Base-by-base conservation (phyloP, 169 alveolate genomes). In the Cryptosporidium bovis region DNA sequence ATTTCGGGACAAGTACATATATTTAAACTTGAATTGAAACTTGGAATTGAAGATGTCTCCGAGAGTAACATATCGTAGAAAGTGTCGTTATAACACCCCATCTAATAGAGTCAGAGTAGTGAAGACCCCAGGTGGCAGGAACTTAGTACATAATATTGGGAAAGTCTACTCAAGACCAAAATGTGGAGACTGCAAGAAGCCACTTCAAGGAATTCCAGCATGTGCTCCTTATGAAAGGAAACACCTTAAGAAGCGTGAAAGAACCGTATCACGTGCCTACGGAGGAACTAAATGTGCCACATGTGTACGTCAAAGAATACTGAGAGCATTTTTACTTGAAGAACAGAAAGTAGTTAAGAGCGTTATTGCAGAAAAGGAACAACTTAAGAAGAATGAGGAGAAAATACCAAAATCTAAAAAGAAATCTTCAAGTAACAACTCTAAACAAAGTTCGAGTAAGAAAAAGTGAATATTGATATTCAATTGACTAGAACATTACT, bases 281-380 rank as follows among this genome's bases (percentile, higher is more conserved):
- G 96, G 95, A 55, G 95, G 94, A 10, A 90, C 71, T 5, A 44
- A 89, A 46, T 83, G 94, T 62, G 92, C 92, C 34, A 50, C 82
- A 33, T 91, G 93, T 48, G 95, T 94, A 46, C 91, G 91, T 56
- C 90, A 65, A 55, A 93, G 98, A 83, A 95, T 96, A 27, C 90
- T 95, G 36, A 94, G 98, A 69, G 97, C 98, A 34, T 96, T 96
- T 94, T 92, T 96, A 34, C 93, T 94, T 48, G 98, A 96, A 69
- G 98, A 96, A 82, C 97, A 95, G 67, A 95, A 94, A 90, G 93
- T 93, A 50, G 95, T 95, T 82, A 96, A 95, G 90, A 92, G 91
- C 64, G 95, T 93, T 48, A 71, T 92, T 82, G 91, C 84, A 20
- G 95, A 91, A 53, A 92, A 91, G 82, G 95, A 90, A 67, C 91